phyloP scores from a whole-genome alignment of 2,329 filamentous ascomycete genomes.

The Coccinonectria pachysandricola region DNA sequence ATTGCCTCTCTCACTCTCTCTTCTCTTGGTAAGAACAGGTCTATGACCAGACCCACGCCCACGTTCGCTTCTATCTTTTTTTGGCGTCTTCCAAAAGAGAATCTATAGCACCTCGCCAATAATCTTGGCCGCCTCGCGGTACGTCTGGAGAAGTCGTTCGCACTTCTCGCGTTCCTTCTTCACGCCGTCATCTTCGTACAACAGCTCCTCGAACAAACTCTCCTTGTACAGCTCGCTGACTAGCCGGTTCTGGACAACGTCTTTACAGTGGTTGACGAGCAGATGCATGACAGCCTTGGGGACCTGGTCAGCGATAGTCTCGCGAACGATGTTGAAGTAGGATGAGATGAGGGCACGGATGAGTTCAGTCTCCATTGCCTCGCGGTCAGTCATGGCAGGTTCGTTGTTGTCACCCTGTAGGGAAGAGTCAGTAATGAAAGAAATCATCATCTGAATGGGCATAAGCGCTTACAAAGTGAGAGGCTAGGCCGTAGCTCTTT shows the following conservation, averaged over 20 bases:
- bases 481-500: conserved; percentile 32
- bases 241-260: conserved; percentile 92
- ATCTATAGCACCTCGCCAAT: conserved; percentile 87
- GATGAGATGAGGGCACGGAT: conserved; percentile 94
- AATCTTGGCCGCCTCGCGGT: conserved; percentile 96
- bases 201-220: conserved; percentile 75
- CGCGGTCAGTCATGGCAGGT: conserved; percentile 85
- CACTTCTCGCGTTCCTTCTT: conserved; percentile 98
- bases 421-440: conserved; percentile 13
- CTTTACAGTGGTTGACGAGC: conserved; percentile 95
- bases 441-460: conserved; percentile 5
- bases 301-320: conserved; percentile 97
- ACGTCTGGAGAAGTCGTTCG: conserved; percentile 88
- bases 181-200: conserved; percentile 95
- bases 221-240: conserved; percentile 96
- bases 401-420: conserved; percentile 52
- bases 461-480: conserved; percentile 46
- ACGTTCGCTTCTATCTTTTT: conserved; percentile 2
- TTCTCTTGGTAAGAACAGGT: conserved; percentile 5
- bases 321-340: conserved; percentile 98
- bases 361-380: conserved; percentile 94
- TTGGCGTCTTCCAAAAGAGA: not conserved
- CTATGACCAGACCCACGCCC: no score
- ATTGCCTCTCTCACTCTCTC: conserved; percentile 6
- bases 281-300: conserved; percentile 99